Conservation (phyloP, 495 filamentous ascomycete species). For the Neurospora africana region DNA sequence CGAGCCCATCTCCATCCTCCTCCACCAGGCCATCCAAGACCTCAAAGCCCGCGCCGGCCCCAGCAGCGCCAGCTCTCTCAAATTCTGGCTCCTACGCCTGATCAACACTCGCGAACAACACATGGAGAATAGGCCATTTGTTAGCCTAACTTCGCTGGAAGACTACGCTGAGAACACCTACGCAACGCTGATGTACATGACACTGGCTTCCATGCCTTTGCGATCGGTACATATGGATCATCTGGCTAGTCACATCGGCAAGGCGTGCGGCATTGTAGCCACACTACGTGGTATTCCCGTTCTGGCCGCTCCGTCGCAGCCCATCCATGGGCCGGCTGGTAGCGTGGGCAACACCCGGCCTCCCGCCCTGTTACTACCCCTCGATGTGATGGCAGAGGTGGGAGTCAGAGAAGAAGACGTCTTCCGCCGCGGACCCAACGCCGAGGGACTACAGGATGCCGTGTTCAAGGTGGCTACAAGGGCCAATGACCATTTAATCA, state of each 20-base stretch:
- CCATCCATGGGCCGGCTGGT: slow-evolving; percentile 31
- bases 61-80: slow-evolving; percentile 50
- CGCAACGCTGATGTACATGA: slow-evolving; percentile 83
- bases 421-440: slow-evolving; percentile 63
- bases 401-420: slow-evolving; percentile 82
- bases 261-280: slow-evolving; percentile 79
- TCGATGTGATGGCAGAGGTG: slow-evolving; percentile 79
- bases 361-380: slow-evolving; percentile 53
- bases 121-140: slow-evolving; percentile 73
- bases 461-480: slow-evolving; percentile 86
- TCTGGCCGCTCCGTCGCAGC: slow-evolving; percentile 65
- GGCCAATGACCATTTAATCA: slow-evolving; percentile 91
- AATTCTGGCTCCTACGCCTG: slow-evolving; percentile 70
- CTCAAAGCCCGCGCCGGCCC: slow-evolving; percentile 43
- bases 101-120: slow-evolving; percentile 72
- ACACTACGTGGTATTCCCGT: slow-evolving; percentile 75
- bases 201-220: slow-evolving; percentile 64
- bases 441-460: slow-evolving; percentile 72
- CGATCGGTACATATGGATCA: slow-evolving; percentile 81
- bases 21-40: slow-evolving; percentile 56
- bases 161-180: slow-evolving; percentile 91
- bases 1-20: slow-evolving; percentile 80
- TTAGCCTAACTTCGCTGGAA: slow-evolving; percentile 62
- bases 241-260: slow-evolving; percentile 86
- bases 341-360: slow-evolving; percentile 25